Conservation (phyloP, 805 yeast genomes). For the Sugiyamaella smithiae region DNA sequence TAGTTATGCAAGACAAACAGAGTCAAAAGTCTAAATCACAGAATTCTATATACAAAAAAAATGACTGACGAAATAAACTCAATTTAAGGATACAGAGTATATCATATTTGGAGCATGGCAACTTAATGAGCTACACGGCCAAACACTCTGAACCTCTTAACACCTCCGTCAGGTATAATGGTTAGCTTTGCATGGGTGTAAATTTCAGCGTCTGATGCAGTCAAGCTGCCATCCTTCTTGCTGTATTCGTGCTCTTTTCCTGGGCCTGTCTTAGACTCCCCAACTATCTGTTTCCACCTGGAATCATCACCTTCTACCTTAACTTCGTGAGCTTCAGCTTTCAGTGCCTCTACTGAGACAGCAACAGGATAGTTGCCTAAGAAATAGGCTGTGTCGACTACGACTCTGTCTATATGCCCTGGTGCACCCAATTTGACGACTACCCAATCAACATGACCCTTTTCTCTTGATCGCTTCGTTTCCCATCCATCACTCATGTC, state of each 20-base stretch:
- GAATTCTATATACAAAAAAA: too few species aligned
- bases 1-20: too few species aligned
- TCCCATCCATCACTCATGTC: constrained; percentile 99
- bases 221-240: constrained; percentile 10
- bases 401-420: constrained; percentile 49
- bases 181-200: constrained; percentile 73
- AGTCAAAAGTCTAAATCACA: too few species aligned
- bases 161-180: constrained; percentile 96
- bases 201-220: constrained; percentile 33
- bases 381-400: constrained; percentile 90
- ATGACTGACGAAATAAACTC: too few species aligned
- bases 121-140: constrained; percentile 51
- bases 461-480: constrained; percentile 79
- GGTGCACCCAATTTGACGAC: constrained; percentile 76
- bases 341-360: constrained; percentile 63
- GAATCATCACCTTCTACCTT: constrained; percentile 33
- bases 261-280: constrained; percentile 71
- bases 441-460: constrained; percentile 91
- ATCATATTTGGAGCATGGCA: too few species aligned
- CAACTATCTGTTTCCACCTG: constrained; percentile 65
- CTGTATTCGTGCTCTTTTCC: constrained; percentile 69
- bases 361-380: constrained; percentile 93
- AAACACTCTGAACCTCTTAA: constrained; percentile 80
- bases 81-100: too few species aligned
- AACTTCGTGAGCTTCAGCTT: constrained; percentile 39